Evolutionary conservation across 768 basidiomycete species (phyloP).

Genomic region (Xanthoconium purpureum): DNA sequence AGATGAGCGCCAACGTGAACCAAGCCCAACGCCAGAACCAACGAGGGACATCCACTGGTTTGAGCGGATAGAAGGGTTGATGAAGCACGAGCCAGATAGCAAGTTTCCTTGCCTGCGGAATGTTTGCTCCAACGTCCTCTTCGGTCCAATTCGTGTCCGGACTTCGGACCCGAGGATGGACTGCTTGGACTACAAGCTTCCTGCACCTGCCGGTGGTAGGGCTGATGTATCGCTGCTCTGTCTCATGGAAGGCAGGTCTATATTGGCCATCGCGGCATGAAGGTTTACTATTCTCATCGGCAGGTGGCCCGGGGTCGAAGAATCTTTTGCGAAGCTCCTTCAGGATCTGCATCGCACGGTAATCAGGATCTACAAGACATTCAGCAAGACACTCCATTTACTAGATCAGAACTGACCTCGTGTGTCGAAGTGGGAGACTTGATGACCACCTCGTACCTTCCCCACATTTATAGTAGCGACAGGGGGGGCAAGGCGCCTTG

Average conservation of each 20-base stretch:
- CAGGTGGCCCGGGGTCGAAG: neutral
- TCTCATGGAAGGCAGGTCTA: slow-evolving; percentile 11
- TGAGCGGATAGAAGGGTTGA: neutral
- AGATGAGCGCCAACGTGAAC: slow-evolving; percentile 18
- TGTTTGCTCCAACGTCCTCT: neutral
- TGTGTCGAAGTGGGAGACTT: neutral
- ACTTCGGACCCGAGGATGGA: slow-evolving; percentile 8
- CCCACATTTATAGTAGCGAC: too few relatives aligned
- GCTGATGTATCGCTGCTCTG: slow-evolving; percentile 23
- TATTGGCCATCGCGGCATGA: slow-evolving; percentile 20
- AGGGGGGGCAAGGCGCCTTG: too few relatives aligned
- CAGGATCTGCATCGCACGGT: neutral
- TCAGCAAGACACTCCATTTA: neutral
- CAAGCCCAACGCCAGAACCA: slow-evolving; percentile 19
- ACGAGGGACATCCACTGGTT: neutral
- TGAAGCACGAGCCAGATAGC: slow-evolving; percentile 17
- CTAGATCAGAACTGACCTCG: neutral
- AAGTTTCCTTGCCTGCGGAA: slow-evolving; percentile 8
- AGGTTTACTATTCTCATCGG: neutral
- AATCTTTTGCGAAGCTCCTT: neutral
- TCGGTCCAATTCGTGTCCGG: neutral
- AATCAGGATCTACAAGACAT: neutral
- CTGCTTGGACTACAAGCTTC: slow-evolving; percentile 22
- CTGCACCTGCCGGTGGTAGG: slow-evolving; percentile 23
- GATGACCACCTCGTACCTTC: too few relatives aligned